A percentile compares a stretch with the other conserved stretches of the same genome.
Conservation (phyloP, 257 asterid genomes). For the Capsicum chinense region DNA sequence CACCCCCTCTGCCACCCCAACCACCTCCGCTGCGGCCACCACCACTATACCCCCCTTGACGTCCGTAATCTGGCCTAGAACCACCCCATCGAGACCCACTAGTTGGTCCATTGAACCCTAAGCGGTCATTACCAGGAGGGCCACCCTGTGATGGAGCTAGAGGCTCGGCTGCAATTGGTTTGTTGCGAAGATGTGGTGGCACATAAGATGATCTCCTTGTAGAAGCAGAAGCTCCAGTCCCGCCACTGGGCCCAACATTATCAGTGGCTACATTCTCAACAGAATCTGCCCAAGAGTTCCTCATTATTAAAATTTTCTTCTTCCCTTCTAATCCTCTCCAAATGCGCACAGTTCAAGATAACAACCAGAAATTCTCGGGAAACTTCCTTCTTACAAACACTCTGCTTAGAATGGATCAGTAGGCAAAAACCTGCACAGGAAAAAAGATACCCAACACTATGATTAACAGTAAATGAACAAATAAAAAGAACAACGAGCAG, state of each 20-base stretch:
- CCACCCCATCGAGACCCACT: constrained; percentile 65
- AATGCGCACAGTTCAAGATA: constrained; percentile 10
- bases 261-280: constrained; percentile 62
- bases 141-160: constrained; percentile 57
- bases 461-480: neutral
- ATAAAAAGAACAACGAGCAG: neutral
- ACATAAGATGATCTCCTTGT: constrained; percentile 63
- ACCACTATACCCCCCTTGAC: constrained; percentile 51
- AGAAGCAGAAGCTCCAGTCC: constrained; percentile 55
- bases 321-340: neutral
- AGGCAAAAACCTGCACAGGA: neutral
- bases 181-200: constrained; percentile 87
- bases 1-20: constrained; percentile 54
- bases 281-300: constrained; percentile 86
- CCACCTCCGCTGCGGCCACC: constrained; percentile 56
- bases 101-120: constrained; percentile 55
- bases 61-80: constrained; percentile 62
- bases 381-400: neutral
- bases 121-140: constrained; percentile 56
- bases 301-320: constrained; percentile 46
- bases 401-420: constrained; percentile 10
- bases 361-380: neutral
- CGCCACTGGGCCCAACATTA: constrained; percentile 51
- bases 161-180: constrained; percentile 50
- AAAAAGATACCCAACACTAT: neutral